A percentile compares a stretch with the other conserved stretches of the same genome.
Conservation (phyloP, 345 rosid species). For the Orychophragmus violaceus region DNA sequence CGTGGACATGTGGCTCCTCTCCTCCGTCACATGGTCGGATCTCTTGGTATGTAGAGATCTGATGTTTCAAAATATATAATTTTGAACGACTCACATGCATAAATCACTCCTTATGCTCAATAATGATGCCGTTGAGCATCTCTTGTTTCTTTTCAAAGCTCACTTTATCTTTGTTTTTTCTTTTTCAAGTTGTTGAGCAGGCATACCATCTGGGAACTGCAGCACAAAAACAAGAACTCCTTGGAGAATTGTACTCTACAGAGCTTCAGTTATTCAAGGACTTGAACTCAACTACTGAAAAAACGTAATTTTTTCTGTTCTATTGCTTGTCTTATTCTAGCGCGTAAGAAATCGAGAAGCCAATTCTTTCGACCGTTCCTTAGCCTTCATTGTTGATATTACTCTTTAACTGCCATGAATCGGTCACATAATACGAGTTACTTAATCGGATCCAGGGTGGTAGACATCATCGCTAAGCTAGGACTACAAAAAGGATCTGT, state of each 20-base stretch:
- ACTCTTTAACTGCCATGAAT: not conserved
- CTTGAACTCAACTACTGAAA: conserved; percentile 52
- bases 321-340: not conserved
- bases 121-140: not conserved
- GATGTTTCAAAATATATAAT: not conserved
- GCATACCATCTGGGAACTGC: conserved; percentile 76
- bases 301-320: conserved; percentile 41
- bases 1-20: conserved; percentile 73
- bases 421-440: not conserved
- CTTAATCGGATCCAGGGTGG: conserved; percentile 47
- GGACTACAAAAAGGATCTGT: conserved; percentile 70
- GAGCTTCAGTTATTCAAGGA: conserved; percentile 89
- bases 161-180: not conserved
- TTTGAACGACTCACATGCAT: no score
- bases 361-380: no score
- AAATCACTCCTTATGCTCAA: no score
- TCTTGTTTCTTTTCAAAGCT: conserved; percentile 1
- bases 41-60: conserved; percentile 57
- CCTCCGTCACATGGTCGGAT: conserved; percentile 90
- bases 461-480: conserved; percentile 69
- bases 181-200: conserved; percentile 64
- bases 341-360: no score
- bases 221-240: conserved; percentile 83
- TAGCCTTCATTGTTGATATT: no score
- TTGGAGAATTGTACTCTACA: conserved; percentile 75